A percentile compares a stretch with the other conserved stretches of the same genome.
Conservation (phyloP, 768 basidiomycete species). For the Trametes sanguinea region DNA sequence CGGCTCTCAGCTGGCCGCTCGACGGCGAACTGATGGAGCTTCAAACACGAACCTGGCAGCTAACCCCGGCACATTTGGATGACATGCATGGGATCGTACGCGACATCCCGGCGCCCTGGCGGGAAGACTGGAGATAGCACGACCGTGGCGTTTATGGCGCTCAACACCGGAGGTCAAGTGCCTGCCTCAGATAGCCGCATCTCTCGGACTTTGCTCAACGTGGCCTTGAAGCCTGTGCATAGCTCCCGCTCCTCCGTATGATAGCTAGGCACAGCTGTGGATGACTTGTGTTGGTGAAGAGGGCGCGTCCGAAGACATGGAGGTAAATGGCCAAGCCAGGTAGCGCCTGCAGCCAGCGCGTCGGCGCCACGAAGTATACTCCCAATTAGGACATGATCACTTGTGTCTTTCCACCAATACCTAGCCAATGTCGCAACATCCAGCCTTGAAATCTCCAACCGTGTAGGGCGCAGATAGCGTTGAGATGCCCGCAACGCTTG, state of each 20-base stretch:
- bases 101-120: background rate
- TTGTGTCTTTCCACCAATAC: too few species aligned
- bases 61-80: background rate
- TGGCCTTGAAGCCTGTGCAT: background rate
- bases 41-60: background rate
- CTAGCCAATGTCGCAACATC: too few species aligned
- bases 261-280: background rate
- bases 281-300: too few species aligned
- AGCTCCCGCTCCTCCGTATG: background rate
- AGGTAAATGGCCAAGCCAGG: too few species aligned
- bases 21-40: background rate
- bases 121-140: slow-evolving; percentile 1
- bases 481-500: too few species aligned
- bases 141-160: background rate
- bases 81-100: background rate
- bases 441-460: too few species aligned
- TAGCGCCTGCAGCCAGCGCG: too few species aligned
- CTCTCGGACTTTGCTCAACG: background rate
- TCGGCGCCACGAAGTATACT: too few species aligned
- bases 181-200: background rate
- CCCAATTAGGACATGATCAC: too few species aligned
- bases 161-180: background rate
- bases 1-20: background rate
- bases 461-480: too few species aligned
- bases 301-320: too few species aligned